A percentile compares a stretch with the other conserved stretches of the same genome.
Evolutionary conservation across 192 early-diverging fungal species (phyloP).

Genomic region (Coemansia sp.): DNA sequence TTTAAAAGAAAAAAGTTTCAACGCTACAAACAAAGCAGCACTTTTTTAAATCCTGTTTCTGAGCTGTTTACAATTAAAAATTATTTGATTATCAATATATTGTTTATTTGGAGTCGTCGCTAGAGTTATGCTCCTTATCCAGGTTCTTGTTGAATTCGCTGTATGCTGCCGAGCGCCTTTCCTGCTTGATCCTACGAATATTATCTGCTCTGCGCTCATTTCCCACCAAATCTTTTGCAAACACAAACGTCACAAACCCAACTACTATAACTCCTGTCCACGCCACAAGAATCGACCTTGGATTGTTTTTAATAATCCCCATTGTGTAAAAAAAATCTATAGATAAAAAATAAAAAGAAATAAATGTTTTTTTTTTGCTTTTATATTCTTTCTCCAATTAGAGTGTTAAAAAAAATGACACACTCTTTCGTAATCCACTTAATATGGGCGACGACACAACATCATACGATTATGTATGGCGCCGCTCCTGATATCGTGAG

Average conservation of each 20-base stretch:
- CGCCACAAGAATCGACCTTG: slow-evolving; percentile 47
- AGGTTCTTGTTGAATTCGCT: slow-evolving; percentile 24
- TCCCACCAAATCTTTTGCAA: slow-evolving; percentile 48
- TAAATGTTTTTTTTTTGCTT: not conserved
- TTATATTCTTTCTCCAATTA: not conserved
- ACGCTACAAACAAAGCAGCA: not conserved
- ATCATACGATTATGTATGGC: not conserved
- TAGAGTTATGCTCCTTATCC: slow-evolving; percentile 7
- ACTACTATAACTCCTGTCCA: slow-evolving; percentile 41
- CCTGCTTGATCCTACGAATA: slow-evolving; percentile 54
- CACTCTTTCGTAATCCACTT: not conserved
- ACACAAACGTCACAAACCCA: slow-evolving; percentile 44
- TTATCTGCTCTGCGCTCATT: slow-evolving; percentile 52
- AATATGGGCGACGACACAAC: not conserved
- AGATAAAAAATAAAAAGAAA: slow-evolving; percentile 4
- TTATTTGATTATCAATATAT: not conserved
- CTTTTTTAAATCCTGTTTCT: not conserved
- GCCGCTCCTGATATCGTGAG: not conserved
- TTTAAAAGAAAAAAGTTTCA: not conserved
- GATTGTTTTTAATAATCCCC: slow-evolving; percentile 54
- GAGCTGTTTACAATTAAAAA: not conserved
- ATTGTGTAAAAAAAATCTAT: slow-evolving; percentile 9
- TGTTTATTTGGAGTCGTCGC: slow-evolving; percentile 6
- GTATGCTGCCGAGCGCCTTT: slow-evolving; percentile 41
- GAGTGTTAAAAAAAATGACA: not conserved